Conservation (phyloP, 2,329 filamentous ascomycete genomes). For the Xylariaceae sp. region DNA sequence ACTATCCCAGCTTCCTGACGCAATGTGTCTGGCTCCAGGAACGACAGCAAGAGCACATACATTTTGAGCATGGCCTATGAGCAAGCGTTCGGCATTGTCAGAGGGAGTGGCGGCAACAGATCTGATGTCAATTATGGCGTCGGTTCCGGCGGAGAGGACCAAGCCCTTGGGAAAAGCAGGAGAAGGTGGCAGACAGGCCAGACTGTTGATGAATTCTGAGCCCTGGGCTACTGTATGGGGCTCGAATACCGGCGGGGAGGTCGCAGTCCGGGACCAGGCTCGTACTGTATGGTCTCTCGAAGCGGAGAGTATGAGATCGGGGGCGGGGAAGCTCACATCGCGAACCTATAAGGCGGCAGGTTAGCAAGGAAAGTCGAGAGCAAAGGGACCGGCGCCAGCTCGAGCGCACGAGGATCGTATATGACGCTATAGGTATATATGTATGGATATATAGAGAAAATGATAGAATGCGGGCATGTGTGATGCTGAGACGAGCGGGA, state of each 20-base stretch:
- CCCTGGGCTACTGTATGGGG: slow-evolving; percentile 73
- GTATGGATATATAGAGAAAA: neutral
- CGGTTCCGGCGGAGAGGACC: slow-evolving; percentile 81
- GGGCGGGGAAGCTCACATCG: slow-evolving; percentile 70
- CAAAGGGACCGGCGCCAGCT: neutral
- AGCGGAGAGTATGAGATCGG: slow-evolving; percentile 71
- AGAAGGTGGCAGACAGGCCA: slow-evolving; percentile 70
- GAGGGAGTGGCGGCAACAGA: slow-evolving; percentile 60
- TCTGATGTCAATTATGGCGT: slow-evolving; percentile 87
- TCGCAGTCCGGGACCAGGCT: slow-evolving; percentile 67
- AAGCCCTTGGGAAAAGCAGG: slow-evolving; percentile 68
- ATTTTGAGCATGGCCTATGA: slow-evolving; percentile 82
- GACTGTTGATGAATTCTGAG: slow-evolving; percentile 78
- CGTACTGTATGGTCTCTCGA: slow-evolving; percentile 90
- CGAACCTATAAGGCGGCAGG: slow-evolving; percentile 61
- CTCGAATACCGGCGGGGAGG: slow-evolving; percentile 66
- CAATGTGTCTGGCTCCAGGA: slow-evolving; percentile 64
- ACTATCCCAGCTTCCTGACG: slow-evolving; percentile 92
- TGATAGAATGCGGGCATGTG: neutral
- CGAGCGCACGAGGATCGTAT: no score
- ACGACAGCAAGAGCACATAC: slow-evolving; percentile 81
- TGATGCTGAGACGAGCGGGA: neutral
- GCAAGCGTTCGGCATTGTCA: slow-evolving; percentile 76
- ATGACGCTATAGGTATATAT: no score
- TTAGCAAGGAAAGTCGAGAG: slow-evolving; percentile 7